phyloP scores from a whole-genome alignment of 352 stramenopile species.

The Phytophthora pistaciae region DNA sequence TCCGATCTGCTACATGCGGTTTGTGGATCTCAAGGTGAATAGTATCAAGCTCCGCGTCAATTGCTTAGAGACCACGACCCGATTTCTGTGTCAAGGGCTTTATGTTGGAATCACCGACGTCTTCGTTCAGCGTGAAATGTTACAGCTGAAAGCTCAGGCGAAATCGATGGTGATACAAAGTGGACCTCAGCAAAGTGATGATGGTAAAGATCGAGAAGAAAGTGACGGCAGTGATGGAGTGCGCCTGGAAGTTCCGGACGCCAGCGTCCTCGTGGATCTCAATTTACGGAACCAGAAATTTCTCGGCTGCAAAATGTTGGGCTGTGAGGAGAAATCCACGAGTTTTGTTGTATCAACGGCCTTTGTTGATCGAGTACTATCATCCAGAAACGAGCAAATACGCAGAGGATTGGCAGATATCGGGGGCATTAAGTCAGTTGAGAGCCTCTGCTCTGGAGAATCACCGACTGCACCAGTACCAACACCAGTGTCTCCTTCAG shows the following conservation, averaged over 20 bases:
- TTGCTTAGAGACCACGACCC: slow-evolving; percentile 42
- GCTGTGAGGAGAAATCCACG: slow-evolving; percentile 38
- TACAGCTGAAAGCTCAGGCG: slow-evolving; percentile 51
- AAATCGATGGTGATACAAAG: slow-evolving; percentile 22
- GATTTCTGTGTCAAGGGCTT: slow-evolving; percentile 53
- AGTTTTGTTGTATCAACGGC: slow-evolving; percentile 46
- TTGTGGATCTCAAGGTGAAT: slow-evolving; percentile 63
- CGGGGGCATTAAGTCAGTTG: background rate
- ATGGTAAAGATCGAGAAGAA: background rate
- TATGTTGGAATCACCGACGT: slow-evolving; percentile 70
- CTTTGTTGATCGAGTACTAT: slow-evolving; percentile 51
- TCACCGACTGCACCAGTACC: background rate
- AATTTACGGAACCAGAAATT: slow-evolving; percentile 37
- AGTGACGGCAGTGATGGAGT: slow-evolving; percentile 21
- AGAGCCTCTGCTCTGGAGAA: background rate
- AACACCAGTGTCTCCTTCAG: background rate
- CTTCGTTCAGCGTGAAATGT: slow-evolving; percentile 54
- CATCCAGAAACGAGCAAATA: slow-evolving; percentile 53
- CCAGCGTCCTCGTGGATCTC: slow-evolving; percentile 32
- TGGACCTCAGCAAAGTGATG: slow-evolving; percentile 1
- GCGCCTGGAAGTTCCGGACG: slow-evolving; percentile 32
- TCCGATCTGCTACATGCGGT: slow-evolving; percentile 66
- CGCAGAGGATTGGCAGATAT: slow-evolving; percentile 7
- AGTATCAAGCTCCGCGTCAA: slow-evolving; percentile 46
- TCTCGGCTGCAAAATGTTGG: slow-evolving; percentile 49